These are phyloP conservation scores for Oryza australiensis DNA, from an alignment of 176 grass and related monocot genomes.

Conservation along the genomic window DNA sequence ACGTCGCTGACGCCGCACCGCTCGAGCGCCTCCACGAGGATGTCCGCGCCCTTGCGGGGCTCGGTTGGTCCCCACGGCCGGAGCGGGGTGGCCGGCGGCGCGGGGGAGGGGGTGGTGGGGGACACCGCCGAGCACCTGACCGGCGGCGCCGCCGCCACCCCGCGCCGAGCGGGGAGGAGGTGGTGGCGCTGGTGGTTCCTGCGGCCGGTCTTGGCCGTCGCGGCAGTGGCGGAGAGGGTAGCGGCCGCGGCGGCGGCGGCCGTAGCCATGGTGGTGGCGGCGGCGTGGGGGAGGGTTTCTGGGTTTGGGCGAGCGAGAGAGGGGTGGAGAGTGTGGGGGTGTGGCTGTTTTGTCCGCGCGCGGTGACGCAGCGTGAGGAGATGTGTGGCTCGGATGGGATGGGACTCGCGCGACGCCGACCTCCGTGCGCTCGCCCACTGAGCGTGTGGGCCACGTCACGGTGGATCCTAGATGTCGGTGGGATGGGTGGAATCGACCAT, in stretches of 20 bases:
- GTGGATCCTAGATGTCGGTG: not conserved
- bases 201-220: not conserved
- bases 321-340: not conserved
- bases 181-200: not conserved
- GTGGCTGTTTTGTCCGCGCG: not conserved
- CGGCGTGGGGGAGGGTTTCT: constrained; percentile 41
- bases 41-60: constrained; percentile 88
- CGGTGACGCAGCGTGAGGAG: not conserved
- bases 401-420: not conserved
- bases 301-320: constrained; percentile 6
- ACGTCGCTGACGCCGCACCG: constrained; percentile 74
- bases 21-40: constrained; percentile 96
- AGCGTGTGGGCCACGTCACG: not conserved
- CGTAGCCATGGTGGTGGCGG: constrained; percentile 33
- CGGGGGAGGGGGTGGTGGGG: constrained; percentile 31
- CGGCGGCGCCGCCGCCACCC: constrained; percentile 25
- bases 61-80: constrained; percentile 56
- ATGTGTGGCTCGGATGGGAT: constrained; percentile 42
- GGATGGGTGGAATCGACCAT: no score
- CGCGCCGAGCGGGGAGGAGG: not conserved
- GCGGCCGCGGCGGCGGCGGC: constrained; percentile 12
- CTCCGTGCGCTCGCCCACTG: not conserved
- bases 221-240: constrained; percentile 3
- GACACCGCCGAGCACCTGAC: constrained; percentile 62
- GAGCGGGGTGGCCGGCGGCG: constrained; percentile 35